These are phyloP conservation scores for Raffaelea albimanens DNA, from an alignment of 2,329 filamentous ascomycete genomes.

Conservation along the genomic window DNA sequence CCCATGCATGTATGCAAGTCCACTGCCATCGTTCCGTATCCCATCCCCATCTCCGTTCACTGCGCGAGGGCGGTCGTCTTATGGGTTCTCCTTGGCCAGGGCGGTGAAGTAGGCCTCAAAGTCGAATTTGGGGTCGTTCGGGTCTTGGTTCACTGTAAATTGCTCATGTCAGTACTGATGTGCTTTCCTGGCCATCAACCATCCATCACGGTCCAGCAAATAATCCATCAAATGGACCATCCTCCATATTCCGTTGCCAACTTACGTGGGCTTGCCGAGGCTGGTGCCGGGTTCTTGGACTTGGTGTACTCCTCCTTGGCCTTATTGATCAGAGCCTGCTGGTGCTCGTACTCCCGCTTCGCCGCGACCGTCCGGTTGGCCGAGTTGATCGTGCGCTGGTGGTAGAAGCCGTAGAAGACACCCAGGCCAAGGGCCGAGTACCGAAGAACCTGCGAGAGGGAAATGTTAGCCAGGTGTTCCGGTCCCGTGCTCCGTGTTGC, in stretches of 20 bases:
- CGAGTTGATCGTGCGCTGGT: slow-evolving; percentile 73
- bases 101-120: slow-evolving; percentile 73
- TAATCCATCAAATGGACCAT: slow-evolving; percentile 4
- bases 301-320: slow-evolving; percentile 86
- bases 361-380: slow-evolving; percentile 60
- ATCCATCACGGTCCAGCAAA: no score
- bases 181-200: no score
- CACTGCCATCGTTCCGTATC: no score
- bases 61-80: slow-evolving; percentile 14
- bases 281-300: slow-evolving; percentile 46
- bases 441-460: slow-evolving; percentile 69
- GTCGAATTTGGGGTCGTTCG: slow-evolving; percentile 83
- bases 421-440: slow-evolving; percentile 90
- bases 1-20: no score
- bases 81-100: slow-evolving; percentile 45
- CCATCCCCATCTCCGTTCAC: not conserved
- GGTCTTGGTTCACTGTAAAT: slow-evolving; percentile 38
- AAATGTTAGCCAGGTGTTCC: not conserved
- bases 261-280: slow-evolving; percentile 24
- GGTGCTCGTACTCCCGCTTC: slow-evolving; percentile 79
- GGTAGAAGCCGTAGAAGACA: slow-evolving; percentile 90
- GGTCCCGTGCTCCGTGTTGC: no score
- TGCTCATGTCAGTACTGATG: not conserved
- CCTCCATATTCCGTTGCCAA: slow-evolving; percentile 2
- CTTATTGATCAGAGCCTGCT: slow-evolving; percentile 83